Evolutionary conservation across 352 stramenopile species (phyloP), one percentile per base, ranked within the genome.

Genomic region (Phytophthora ohioensis): DNA sequence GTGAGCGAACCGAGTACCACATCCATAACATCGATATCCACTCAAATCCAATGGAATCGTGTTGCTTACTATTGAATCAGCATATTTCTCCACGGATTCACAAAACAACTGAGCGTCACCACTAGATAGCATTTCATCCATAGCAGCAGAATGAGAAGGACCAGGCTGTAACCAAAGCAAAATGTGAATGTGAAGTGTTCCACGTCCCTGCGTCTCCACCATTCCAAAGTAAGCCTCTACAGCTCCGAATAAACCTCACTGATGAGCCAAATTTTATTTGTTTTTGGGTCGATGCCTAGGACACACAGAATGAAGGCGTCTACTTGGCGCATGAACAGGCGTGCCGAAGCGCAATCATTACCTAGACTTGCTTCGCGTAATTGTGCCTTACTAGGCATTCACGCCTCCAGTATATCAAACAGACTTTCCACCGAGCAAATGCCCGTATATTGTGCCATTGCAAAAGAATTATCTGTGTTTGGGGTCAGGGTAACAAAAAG

Each of bases 161-260:
- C 5, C 4, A n/a, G 9, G 2, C 11, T 9, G 3, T 4, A 64
- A 3, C 58, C 57, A 57, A 39, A 57, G 10, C 4, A 48, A 42
- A 34, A 59, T 55, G n/a, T 60, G 48, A n/a, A 31, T 32, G n/a
- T 61, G 51, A 5, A 59, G 3, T 0, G 59, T 67, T 31, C 59
- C 59, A 5, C 49, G 27, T 0, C 48, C 59, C n/a, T 67, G 59
- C 0, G 59, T 60, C n/a, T 67, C 59, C 3, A 60, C 30, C 59
- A 67, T 60, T 2, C 49, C 51, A 27, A 56, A 68, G 17, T 68
- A 68, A 2, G 49, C 60, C 4, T 47, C 17, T 0, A 68, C 41
- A 2, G 9, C 9, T 3, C 41, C 49, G 27, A 68, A 60, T 1
- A 68, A 12, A 2, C 49, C 59, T 4, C 48, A 39, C 17, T 47